Evolutionary conservation across 257 asterid genomes (phyloP).

Genomic region (Eucommia ulmoides): DNA sequence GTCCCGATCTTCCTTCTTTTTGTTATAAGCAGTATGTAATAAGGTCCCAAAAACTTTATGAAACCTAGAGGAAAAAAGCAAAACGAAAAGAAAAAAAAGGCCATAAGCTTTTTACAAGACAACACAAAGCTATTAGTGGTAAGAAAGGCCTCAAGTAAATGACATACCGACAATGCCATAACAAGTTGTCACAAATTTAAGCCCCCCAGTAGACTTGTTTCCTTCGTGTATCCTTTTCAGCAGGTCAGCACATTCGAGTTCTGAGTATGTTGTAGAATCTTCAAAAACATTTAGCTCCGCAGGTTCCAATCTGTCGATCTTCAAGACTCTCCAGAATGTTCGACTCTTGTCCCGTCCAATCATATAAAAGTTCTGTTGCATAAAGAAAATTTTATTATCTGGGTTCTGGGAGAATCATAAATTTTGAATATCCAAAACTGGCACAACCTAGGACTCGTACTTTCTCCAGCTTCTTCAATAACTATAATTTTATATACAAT

Average conservation of each 20-base stretch:
- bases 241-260: constrained; percentile 57
- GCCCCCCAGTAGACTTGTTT: constrained; percentile 75
- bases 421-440: not conserved
- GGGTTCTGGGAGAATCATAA: not conserved
- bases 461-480: not conserved
- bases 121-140: constrained; percentile 1
- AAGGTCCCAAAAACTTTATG: constrained; percentile 81
- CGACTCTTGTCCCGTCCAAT: constrained; percentile 67
- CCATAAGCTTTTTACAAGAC: constrained; percentile 3
- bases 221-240: constrained; percentile 67
- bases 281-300: constrained; percentile 53
- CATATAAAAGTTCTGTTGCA: constrained; percentile 68
- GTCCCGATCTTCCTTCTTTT: constrained; percentile 72
- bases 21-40: constrained; percentile 85
- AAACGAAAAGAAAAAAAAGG: constrained; percentile 10
- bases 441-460: not conserved
- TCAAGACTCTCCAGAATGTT: constrained; percentile 71
- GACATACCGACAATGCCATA: constrained; percentile 84
- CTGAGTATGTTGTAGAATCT: constrained; percentile 64
- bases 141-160: constrained; percentile 1
- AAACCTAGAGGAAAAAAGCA: constrained; percentile 48
- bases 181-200: constrained; percentile 68
- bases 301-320: constrained; percentile 65
- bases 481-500: not conserved
- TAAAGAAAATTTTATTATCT: constrained; percentile 5